A percentile compares a stretch with the other conserved stretches of the same genome.
Evolutionary conservation across 2,329 filamentous ascomycete genomes (phyloP).

Genomic region (Ceratocystis cacaofunesta): DNA sequence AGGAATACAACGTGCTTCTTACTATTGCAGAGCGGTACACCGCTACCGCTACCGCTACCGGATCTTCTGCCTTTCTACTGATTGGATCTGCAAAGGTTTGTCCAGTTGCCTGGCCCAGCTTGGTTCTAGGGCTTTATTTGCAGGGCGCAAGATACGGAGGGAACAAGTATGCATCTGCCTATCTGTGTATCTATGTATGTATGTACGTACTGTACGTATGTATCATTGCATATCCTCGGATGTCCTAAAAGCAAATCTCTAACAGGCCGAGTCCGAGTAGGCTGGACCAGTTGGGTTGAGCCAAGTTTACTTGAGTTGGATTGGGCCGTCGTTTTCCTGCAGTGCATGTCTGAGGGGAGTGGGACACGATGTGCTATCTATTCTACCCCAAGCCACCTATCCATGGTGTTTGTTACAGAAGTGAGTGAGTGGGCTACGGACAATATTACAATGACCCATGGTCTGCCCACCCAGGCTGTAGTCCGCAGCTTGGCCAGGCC

Average conservation of each 20-base stretch:
- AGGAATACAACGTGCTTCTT: no score
- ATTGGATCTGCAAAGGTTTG: neutral
- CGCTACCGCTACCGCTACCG: neutral
- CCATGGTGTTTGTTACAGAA: no score
- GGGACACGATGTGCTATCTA: neutral
- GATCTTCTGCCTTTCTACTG: neutral
- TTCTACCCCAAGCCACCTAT: no score
- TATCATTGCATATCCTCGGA: neutral
- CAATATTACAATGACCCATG: neutral
- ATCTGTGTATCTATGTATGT: no score
- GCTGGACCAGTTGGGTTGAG: no score
- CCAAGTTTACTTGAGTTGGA: no score
- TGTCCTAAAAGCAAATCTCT: neutral
- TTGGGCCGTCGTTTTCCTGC: neutral
- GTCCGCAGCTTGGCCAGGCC: neutral
- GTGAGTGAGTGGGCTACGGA: no score
- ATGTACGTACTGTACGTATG: neutral
- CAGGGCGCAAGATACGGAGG: neutral
- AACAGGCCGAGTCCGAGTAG: no score
- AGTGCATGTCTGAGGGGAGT: neutral
- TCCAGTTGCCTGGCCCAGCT: neutral
- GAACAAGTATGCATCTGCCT: no score
- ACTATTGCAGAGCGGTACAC: neutral
- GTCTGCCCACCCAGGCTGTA: neutral
- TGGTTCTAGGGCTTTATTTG: neutral